Percentiles rank a stretch among this genome's conserved stretches.
Conservation (phyloP, 2,329 filamentous ascomycete species). For the Pyrenophora teres region DNA sequence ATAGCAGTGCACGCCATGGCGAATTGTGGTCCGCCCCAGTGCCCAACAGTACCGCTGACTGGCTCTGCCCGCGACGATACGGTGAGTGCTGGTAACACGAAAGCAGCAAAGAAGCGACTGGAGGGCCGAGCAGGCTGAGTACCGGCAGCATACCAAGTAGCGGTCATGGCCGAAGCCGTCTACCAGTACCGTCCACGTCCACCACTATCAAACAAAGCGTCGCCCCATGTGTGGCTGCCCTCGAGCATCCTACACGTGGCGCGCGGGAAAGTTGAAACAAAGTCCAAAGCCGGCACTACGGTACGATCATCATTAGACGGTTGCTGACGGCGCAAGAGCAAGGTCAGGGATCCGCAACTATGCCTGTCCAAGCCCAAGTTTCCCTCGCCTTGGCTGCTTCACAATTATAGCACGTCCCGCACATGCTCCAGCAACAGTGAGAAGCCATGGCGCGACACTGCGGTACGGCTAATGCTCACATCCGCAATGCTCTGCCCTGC, state of each 20-base stretch:
- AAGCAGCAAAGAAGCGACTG: not conserved
- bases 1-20: too few relatives aligned
- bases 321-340: slow-evolving; percentile 21
- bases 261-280: slow-evolving; percentile 34
- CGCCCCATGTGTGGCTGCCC: slow-evolving; percentile 22
- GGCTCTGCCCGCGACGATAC: slow-evolving; percentile 6
- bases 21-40: slow-evolving; percentile 1
- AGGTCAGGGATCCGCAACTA: slow-evolving; percentile 22
- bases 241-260: slow-evolving; percentile 31
- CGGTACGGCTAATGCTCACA: slow-evolving; percentile 3
- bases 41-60: slow-evolving; percentile 3
- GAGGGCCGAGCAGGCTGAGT: slow-evolving; percentile 4
- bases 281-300: slow-evolving; percentile 31
- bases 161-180: slow-evolving; percentile 13
- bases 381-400: slow-evolving; percentile 15
- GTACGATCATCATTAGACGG: slow-evolving; percentile 31
- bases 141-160: slow-evolving; percentile 3
- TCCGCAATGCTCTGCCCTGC: slow-evolving; percentile 8
- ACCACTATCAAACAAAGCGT: slow-evolving; percentile 16
- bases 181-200: slow-evolving; percentile 11
- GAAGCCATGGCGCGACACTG: slow-evolving; percentile 9
- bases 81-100: slow-evolving; percentile 15
- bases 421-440: not conserved
- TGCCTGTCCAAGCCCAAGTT: slow-evolving; percentile 5
- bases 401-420: slow-evolving; percentile 1